phyloP scores from a whole-genome alignment of 1,139 yeast genomes.

The Taiozyma sp. region DNA sequence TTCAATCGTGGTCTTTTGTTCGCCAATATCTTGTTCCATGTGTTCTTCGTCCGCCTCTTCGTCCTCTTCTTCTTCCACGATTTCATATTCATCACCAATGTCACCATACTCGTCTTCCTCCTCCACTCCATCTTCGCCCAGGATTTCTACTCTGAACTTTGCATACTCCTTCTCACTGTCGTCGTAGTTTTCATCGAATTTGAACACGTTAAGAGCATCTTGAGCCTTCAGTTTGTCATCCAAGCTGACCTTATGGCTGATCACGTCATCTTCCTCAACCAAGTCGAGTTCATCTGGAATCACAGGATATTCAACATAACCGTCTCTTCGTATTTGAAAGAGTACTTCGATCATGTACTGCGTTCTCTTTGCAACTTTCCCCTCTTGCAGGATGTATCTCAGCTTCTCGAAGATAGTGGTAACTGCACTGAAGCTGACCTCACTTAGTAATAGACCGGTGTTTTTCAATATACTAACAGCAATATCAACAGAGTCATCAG shows the following conservation, averaged over 20 bases:
- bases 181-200: conserved; percentile 47
- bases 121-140: conserved; percentile 38
- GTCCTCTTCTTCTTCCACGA: conserved; percentile 28
- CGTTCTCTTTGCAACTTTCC: conserved; percentile 37
- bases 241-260: conserved; percentile 53
- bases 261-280: conserved; percentile 60
- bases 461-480: conserved; percentile 38
- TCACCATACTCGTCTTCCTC: conserved; percentile 19
- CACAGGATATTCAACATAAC: conserved; percentile 38
- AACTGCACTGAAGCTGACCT: conserved; percentile 36
- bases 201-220: conserved; percentile 45
- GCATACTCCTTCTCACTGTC: conserved; percentile 42
- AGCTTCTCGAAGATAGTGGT: conserved; percentile 57
- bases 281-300: conserved; percentile 46
- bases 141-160: conserved; percentile 34
- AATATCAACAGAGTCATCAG: conserved; percentile 47
- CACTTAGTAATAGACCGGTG: conserved; percentile 40
- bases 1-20: conserved; percentile 16
- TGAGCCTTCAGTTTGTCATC: conserved; percentile 44
- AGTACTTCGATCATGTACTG: conserved; percentile 47
- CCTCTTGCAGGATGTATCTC: conserved; percentile 54
- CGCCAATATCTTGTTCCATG: conserved; percentile 17
- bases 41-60: conserved; percentile 25
- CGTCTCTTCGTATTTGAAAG: conserved; percentile 45
- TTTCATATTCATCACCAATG: conserved; percentile 17